Base-by-base conservation (phyloP, 148 eudicot genomes). In the Bassia scoparia region DNA sequence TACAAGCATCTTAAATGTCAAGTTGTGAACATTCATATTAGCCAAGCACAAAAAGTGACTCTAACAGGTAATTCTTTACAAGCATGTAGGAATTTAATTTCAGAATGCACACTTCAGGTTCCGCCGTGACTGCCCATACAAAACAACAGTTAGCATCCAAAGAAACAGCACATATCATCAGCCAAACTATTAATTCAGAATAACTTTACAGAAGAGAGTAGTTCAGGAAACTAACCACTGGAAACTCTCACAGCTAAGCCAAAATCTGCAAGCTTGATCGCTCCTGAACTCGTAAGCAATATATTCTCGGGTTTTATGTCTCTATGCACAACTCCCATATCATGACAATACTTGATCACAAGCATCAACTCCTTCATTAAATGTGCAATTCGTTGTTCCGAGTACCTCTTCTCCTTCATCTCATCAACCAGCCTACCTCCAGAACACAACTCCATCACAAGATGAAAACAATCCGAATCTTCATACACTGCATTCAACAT, bases 291-390 rank as follows among this genome's bases (percentile, higher is more conserved):
- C 2, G 93, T 80, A 33, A 93, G 85, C 74, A 93, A 81, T 63
- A 93, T 84, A 75, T 93, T 93, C 81, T 93, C 98, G 0, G 98
- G 96, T 81, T 93, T 93, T 49, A 93, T 76, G 79, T 93, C 98
- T 61, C 98, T 81, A 76, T 93, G 98, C 26, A 90, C 92, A 55
- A 93, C 97, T 18, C 98, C 98, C 92, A 87, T 90, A n/a, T 90
- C 90, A 76, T 90, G 98, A 76, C 98, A 93, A 77, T 93, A 90
- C 84, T 87, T 89, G 24, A 90, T 82, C 33, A 90, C 97, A 76
- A 86, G 74, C 90, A 93, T 85, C 69, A 93, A 70, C 33, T 93
- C 97, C 84, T 87, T 89, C 78, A 90, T 78, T 54, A 90, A 27
- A 56, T 75, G 67, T 12, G 93, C 89, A 70, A 90, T 91, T 64